phyloP scores from a whole-genome alignment of 352 stramenopile species.

The Globisporangium lucens region DNA sequence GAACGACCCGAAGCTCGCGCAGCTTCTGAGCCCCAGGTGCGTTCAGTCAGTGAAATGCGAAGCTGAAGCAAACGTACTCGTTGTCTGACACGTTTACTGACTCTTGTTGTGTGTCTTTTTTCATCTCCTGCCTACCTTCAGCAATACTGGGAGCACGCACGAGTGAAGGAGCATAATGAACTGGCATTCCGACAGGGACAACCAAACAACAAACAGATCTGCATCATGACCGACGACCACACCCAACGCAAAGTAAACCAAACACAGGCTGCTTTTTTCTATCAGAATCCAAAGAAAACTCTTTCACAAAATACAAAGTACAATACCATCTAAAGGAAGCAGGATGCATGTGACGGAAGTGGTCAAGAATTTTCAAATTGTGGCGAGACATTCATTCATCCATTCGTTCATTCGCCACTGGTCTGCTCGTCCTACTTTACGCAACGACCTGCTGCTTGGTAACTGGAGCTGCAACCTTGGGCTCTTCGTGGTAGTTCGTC shows the following conservation, averaged over 20 bases:
- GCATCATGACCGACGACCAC: neutral
- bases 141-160: slow-evolving; percentile 12
- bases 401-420: neutral
- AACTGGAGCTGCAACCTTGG: slow-evolving; percentile 24
- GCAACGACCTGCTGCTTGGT: slow-evolving; percentile 1
- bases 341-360: neutral
- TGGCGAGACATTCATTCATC: neutral
- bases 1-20: slow-evolving; percentile 31
- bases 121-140: neutral
- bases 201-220: neutral
- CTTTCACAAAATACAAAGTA: too few relatives aligned
- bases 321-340: neutral
- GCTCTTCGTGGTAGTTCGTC: slow-evolving; percentile 94
- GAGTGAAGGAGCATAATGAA: neutral
- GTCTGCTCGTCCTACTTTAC: neutral
- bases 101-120: too few relatives aligned
- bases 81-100: too few relatives aligned
- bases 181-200: neutral
- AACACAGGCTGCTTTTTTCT: slow-evolving; percentile 1
- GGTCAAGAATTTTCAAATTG: neutral
- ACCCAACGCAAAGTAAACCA: neutral
- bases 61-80: too few relatives aligned
- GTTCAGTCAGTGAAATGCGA: neutral
- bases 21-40: slow-evolving; percentile 59
- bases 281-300: neutral